phyloP scores from a whole-genome alignment of 257 asterid species.

The Solanum ahanhuiri region DNA sequence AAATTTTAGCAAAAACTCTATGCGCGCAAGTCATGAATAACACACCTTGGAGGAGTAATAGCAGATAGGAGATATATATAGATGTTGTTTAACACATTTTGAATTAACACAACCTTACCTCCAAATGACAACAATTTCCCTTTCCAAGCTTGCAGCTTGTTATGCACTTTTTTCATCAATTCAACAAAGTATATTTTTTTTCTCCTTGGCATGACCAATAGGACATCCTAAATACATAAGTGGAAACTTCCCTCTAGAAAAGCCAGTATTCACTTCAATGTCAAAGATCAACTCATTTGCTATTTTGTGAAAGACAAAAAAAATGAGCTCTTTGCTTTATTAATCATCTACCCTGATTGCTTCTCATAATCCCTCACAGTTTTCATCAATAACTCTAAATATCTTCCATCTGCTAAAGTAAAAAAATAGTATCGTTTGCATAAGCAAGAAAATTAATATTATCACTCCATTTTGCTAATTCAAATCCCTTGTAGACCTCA shows the following conservation, averaged over 20 bases:
- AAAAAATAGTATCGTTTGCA: neutral
- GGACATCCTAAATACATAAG: neutral
- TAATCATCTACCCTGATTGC: neutral
- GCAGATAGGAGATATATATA: neutral
- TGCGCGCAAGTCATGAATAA: neutral
- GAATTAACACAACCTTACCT: neutral
- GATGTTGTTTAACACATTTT: neutral
- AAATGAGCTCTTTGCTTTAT: neutral
- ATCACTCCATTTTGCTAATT: neutral
- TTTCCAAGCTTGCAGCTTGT: neutral
- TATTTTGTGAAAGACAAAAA: neutral
- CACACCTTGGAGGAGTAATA: neutral
- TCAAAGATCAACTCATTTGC: neutral
- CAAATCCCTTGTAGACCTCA: neutral
- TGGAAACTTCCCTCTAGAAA: neutral
- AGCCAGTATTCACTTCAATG: neutral
- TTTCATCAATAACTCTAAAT: neutral
- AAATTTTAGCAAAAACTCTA: neutral
- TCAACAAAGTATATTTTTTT: too few species aligned
- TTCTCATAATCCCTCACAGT: neutral
- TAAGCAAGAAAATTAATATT: neutral
- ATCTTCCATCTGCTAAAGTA: neutral
- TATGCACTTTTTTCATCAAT: neutral
- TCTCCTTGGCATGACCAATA: neutral
- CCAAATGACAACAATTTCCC: neutral